Conservation (phyloP, 805 yeast genomes). For the Ogataea pignaliae region DNA sequence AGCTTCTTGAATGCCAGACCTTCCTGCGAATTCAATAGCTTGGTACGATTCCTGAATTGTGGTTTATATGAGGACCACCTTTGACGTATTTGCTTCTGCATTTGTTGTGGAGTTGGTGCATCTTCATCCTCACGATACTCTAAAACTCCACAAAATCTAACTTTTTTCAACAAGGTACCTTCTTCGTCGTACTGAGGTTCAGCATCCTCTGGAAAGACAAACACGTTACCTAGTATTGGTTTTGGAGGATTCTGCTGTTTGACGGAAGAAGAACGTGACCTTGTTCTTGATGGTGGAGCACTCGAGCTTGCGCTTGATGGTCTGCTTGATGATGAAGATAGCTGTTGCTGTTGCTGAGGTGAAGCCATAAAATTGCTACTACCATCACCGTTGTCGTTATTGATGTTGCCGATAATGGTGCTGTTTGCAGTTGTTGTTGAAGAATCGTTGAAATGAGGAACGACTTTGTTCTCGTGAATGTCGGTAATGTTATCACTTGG, state of each 20-base stretch:
- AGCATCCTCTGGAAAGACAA: slow-evolving; percentile 16
- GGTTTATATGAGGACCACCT: slow-evolving; percentile 32
- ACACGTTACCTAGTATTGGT: slow-evolving; percentile 17
- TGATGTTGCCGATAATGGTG: not conserved
- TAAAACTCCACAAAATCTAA: slow-evolving; percentile 49
- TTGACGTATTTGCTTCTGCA: slow-evolving; percentile 32
- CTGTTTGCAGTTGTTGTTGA: not conserved
- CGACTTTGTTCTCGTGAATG: slow-evolving; percentile 10
- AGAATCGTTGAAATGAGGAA: not conserved
- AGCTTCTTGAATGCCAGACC: slow-evolving; percentile 32
- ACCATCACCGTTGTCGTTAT: not conserved
- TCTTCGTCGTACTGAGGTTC: slow-evolving; percentile 9
- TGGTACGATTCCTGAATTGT: slow-evolving; percentile 27
- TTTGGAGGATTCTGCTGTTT: slow-evolving; percentile 9
- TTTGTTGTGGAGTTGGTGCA: slow-evolving; percentile 41
- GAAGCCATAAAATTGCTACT: not conserved
- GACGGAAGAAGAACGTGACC: slow-evolving; percentile 20
- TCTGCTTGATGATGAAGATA: too few relatives aligned
- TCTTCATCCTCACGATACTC: slow-evolving; percentile 51
- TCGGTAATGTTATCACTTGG: slow-evolving; percentile 17
- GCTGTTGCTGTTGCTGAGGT: too few relatives aligned
- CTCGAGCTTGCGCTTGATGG: slow-evolving; percentile 1
- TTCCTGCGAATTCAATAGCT: slow-evolving; percentile 31
- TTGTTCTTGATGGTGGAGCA: slow-evolving; percentile 9
- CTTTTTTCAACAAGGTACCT: slow-evolving; percentile 35